A percentile compares a stretch with the other conserved stretches of the same genome.
Conservation (phyloP, 495 filamentous ascomycete genomes). For the Podospora appendiculata region DNA sequence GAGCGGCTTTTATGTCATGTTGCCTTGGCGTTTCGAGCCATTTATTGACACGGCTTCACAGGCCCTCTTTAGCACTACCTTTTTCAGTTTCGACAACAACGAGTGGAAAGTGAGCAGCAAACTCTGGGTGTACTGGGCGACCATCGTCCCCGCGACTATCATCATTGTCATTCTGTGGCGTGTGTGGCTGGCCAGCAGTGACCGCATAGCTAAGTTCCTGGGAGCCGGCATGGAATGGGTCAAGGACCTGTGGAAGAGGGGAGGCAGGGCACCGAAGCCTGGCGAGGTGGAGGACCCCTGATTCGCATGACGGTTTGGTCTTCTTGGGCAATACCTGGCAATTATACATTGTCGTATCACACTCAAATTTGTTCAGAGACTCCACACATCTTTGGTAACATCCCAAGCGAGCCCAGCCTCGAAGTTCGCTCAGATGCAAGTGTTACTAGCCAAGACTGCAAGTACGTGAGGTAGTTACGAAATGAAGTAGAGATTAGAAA, state of each 20-base stretch:
- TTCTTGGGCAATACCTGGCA: too few species aligned
- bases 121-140: conserved; percentile 15
- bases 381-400: too few species aligned
- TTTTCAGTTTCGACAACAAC: conserved; percentile 13
- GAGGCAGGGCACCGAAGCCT: too few species aligned
- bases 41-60: background rate
- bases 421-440: too few species aligned
- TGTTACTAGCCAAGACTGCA: too few species aligned
- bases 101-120: conserved; percentile 11
- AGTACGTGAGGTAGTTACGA: too few species aligned
- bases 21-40: background rate
- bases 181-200: conserved; percentile 10
- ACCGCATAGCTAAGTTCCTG: conserved; percentile 1
- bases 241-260: background rate
- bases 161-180: conserved; percentile 9
- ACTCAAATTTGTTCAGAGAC: too few species aligned
- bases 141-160: conserved; percentile 13
- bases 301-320: too few species aligned
- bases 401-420: too few species aligned
- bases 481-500: too few species aligned
- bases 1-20: background rate
- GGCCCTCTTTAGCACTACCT: conserved; percentile 19
- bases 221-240: background rate
- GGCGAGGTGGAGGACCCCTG: too few species aligned
- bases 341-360: too few species aligned